Conservation (phyloP, 2,329 filamentous ascomycete species). For the Graphium sp. region DNA sequence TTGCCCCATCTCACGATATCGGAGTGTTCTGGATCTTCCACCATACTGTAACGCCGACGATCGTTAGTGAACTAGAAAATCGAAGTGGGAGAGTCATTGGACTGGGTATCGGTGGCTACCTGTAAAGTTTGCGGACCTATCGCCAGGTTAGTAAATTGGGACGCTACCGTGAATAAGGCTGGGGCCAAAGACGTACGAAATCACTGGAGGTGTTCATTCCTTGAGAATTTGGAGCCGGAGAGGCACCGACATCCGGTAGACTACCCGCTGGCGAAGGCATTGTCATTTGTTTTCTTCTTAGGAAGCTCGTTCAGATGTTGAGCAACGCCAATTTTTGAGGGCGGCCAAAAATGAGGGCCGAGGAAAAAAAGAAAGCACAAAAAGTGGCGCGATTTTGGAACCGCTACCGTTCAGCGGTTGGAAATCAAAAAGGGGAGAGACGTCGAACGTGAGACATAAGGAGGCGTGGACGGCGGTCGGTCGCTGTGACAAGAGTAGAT, state of each 20-base stretch:
- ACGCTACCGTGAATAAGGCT: slow-evolving; percentile 1
- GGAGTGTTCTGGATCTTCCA: slow-evolving; percentile 86
- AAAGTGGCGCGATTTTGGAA: no score
- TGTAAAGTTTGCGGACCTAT: slow-evolving; percentile 95
- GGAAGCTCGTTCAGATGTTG: no score
- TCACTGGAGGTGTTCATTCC: slow-evolving; percentile 75
- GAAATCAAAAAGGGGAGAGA: not conserved
- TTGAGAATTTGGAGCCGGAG: slow-evolving; percentile 5
- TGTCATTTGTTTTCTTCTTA: no score
- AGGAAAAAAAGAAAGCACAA: no score
- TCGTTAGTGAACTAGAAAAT: slow-evolving; percentile 9
- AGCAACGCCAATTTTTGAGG: no score
- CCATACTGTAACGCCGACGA: slow-evolving; percentile 50
- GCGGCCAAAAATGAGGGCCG: no score
- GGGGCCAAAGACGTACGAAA: slow-evolving; percentile 51
- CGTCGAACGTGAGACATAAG: not conserved
- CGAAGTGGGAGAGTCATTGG: slow-evolving; percentile 1
- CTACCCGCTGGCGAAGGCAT: no score
- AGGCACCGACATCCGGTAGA: no score
- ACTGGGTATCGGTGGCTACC: slow-evolving; percentile 40
- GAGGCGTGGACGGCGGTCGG: no score
- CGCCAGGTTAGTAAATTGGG: slow-evolving; percentile 11
- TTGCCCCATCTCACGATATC: slow-evolving; percentile 93
- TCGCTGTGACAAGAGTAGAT: no score
- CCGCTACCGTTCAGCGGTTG: no score